phyloP scores from a whole-genome alignment of 768 basidiomycete genomes.

The Termitomyces sp. region DNA sequence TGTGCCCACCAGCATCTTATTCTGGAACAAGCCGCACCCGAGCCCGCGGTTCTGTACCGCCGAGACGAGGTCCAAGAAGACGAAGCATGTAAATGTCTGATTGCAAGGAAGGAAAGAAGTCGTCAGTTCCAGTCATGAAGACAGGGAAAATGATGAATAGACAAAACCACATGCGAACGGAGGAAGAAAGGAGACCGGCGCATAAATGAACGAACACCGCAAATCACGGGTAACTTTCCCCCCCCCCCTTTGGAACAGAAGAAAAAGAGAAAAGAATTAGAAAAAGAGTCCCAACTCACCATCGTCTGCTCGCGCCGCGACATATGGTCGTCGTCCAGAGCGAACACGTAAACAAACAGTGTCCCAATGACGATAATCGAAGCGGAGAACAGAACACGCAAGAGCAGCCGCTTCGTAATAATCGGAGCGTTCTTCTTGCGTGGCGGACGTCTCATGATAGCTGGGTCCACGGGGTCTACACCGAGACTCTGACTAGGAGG shows the following conservation, averaged over 20 bases:
- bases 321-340: slow-evolving; percentile 79
- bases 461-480: slow-evolving; percentile 93
- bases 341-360: slow-evolving; percentile 80
- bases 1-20: slow-evolving; percentile 87
- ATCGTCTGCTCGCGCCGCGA: slow-evolving; percentile 92
- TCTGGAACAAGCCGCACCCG: slow-evolving; percentile 76
- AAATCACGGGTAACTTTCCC: slow-evolving; percentile 5
- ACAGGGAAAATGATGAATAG: not conserved
- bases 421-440: slow-evolving; percentile 89
- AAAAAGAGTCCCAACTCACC: slow-evolving; percentile 40
- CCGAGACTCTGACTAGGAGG: slow-evolving; percentile 95
- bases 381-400: slow-evolving; percentile 89
- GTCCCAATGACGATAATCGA: slow-evolving; percentile 89
- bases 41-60: slow-evolving; percentile 94
- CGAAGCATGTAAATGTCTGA: slow-evolving; percentile 96
- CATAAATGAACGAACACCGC: not conserved
- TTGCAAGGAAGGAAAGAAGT: not conserved
- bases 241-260: not conserved
- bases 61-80: slow-evolving; percentile 94
- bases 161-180: not conserved
- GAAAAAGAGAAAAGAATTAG: not conserved
- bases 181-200: not conserved
- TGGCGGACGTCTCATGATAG: slow-evolving; percentile 92
- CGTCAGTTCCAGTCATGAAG: not conserved
- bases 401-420: slow-evolving; percentile 68